phyloP scores from a whole-genome alignment of 208 protist species.

The Trypanosoma caninum region DNA sequence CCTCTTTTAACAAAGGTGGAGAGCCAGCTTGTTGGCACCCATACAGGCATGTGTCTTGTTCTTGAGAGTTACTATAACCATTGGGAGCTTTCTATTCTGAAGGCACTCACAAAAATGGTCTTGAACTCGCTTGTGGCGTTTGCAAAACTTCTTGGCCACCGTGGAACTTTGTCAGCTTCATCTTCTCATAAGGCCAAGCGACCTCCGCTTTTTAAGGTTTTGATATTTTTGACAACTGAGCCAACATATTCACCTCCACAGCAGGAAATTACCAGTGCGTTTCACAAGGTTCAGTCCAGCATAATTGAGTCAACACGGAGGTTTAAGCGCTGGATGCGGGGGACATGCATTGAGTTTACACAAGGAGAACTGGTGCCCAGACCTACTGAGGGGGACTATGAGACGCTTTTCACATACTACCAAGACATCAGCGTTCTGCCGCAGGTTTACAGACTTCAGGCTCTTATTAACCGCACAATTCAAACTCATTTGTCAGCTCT shows the following conservation, averaged over 20 bases:
- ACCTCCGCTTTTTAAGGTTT: slow-evolving; percentile 93
- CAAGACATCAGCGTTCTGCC: slow-evolving; percentile 91
- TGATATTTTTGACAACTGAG: slow-evolving; percentile 90
- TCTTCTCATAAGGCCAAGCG: too few relatives aligned
- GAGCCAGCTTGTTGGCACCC: slow-evolving; percentile 88
- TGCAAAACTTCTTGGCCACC: slow-evolving; percentile 87
- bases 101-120: slow-evolving; percentile 92
- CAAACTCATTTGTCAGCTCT: slow-evolving; percentile 90
- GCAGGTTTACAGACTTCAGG: slow-evolving; percentile 89
- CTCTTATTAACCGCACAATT: slow-evolving; percentile 88
- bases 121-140: slow-evolving; percentile 81
- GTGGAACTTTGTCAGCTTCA: slow-evolving; percentile 27
- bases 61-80: slow-evolving; percentile 94
- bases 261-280: slow-evolving; percentile 90
- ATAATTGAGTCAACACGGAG: slow-evolving; percentile 93
- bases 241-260: slow-evolving; percentile 92
- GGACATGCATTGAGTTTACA: slow-evolving; percentile 95
- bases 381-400: slow-evolving; percentile 77
- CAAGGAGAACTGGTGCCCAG: slow-evolving; percentile 87
- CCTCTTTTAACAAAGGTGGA: slow-evolving; percentile 96
- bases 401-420: slow-evolving; percentile 93
- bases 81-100: slow-evolving; percentile 96
- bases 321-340: slow-evolving; percentile 96
- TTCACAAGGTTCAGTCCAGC: slow-evolving; percentile 90
- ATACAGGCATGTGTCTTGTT: slow-evolving; percentile 87